Percentiles rank a stretch among this genome's conserved stretches.
These are phyloP conservation scores for Leccinum subgranulosum DNA, from an alignment of 768 basidiomycete genomes.

Conservation along the genomic window DNA sequence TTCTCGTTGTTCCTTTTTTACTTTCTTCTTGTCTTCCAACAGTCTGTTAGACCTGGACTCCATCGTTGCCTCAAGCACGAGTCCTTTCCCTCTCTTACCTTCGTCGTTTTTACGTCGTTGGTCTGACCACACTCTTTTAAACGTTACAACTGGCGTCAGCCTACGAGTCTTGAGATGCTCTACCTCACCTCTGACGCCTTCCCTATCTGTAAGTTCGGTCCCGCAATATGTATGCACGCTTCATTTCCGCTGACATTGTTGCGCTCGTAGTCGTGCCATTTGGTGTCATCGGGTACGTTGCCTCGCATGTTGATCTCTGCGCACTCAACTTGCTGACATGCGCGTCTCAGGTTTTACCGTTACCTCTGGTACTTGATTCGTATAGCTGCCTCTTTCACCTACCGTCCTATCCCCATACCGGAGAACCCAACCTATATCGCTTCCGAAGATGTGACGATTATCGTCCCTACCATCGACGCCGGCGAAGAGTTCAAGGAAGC, in stretches of 20 bases:
- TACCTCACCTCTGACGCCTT: slow-evolving; percentile 91
- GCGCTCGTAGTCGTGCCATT: slow-evolving; percentile 73
- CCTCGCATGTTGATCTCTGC: not conserved
- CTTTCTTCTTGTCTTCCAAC: not conserved
- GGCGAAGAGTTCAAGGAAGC: slow-evolving; percentile 95
- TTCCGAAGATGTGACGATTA: slow-evolving; percentile 92
- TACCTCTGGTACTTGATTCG: slow-evolving; percentile 93
- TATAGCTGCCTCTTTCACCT: slow-evolving; percentile 70
- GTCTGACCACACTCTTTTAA: slow-evolving; percentile 11
- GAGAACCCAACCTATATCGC: slow-evolving; percentile 89
- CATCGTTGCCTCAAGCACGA: not conserved
- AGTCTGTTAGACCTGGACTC: not conserved
- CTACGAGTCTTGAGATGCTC: slow-evolving; percentile 47
- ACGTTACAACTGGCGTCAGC: not conserved
- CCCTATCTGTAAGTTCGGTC: slow-evolving; percentile 71
- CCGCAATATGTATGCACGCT: not conserved
- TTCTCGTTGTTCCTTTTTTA: not conserved
- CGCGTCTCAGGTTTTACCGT: slow-evolving; percentile 70
- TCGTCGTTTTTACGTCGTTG: slow-evolving; percentile 12
- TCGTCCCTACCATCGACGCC: slow-evolving; percentile 94
- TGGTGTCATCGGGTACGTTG: slow-evolving; percentile 74
- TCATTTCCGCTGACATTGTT: slow-evolving; percentile 4
- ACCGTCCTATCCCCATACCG: slow-evolving; percentile 86
- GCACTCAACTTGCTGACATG: slow-evolving; percentile 2
- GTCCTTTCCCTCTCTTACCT: not conserved